Evolutionary conservation across 75 land plant species (phyloP), one percentile per base, ranked within the genome.

Genomic region (Picea sitchensis): DNA sequence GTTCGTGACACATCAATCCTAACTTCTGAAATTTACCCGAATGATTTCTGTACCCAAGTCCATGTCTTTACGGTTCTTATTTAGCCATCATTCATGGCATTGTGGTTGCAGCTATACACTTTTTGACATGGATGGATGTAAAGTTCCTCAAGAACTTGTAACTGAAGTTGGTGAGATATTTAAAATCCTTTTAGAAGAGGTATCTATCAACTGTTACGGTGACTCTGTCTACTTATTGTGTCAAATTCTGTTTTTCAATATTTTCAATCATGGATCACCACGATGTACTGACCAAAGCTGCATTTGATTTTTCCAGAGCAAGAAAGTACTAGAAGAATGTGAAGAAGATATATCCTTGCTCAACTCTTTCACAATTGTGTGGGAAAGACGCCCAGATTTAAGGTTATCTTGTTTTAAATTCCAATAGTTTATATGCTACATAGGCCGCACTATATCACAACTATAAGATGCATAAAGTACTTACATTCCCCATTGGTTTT

Each of bases 111-210:
- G 89, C 73, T 87, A 87, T 87, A 87, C 89, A 2, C 77, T 87
- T 11, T 87, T 82, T 82, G 87, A 87, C 72, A 82, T 77, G 65
- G 86, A 87, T 57, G 89, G 89, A 13, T 61, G 51, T 30, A 88
- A 87, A 82, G 84, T 87, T 21, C 87, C 89, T 44, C 87, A 75
- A 67, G 87, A 85, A 36, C 65, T 87, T 41, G 89, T 87, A 12
- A 67, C 58, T 61, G 58, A 58, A 77, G 82, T 87, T 79, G 88
- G 89, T 11, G 78, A 85, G 64, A 65, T 78, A 20, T 87, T 87
- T 77, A 88, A 87, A 57, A 75, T 15, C 51, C 23, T 87, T 31
- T 44, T 85, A 36, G 72, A 85, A 71, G 81, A 81, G 89, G 89
- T 80, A 82, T 17, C 20, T 75, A 57, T 75, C 59, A 2, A 51